Percentiles rank a stretch among this genome's conserved stretches.
phyloP scores from a whole-genome alignment of 805 yeast species.

The Jamesozyma rosinii region DNA sequence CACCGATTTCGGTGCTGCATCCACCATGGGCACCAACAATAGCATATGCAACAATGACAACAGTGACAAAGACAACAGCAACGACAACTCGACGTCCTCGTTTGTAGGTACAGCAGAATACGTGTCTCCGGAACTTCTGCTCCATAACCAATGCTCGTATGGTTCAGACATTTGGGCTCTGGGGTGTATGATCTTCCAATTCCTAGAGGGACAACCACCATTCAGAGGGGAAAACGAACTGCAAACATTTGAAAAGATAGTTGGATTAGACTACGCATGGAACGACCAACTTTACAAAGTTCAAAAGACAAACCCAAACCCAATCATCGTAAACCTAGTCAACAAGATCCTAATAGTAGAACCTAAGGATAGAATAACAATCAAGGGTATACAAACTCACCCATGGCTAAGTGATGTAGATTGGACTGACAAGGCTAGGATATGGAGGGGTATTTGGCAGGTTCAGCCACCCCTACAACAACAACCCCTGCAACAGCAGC shows the following conservation, averaged over 20 bases:
- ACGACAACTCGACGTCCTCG: conserved; percentile 39
- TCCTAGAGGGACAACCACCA: conserved; percentile 78
- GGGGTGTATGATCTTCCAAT: conserved; percentile 80
- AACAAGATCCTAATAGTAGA: conserved; percentile 57
- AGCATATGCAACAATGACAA: conserved; percentile 13
- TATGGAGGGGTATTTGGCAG: conserved; percentile 78
- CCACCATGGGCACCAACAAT: conserved; percentile 29
- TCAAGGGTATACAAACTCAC: conserved; percentile 52
- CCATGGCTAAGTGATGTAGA: conserved; percentile 60
- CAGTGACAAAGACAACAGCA: conserved; percentile 14
- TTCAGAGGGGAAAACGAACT: conserved; percentile 81
- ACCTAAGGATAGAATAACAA: conserved; percentile 55
- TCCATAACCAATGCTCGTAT: conserved; percentile 70
- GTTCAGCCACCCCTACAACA: conserved; percentile 17
- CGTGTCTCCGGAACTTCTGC: conserved; percentile 83
- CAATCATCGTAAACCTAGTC: conserved; percentile 55
- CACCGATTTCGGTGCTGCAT: conserved; percentile 97
- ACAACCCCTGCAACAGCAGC: background rate
- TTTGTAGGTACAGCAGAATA: conserved; percentile 98
- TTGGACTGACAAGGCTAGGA: conserved; percentile 53
- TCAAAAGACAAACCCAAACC: conserved; percentile 35
- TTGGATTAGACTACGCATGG: conserved; percentile 62
- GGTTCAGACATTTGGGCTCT: conserved; percentile 89
- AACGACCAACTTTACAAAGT: conserved; percentile 23
- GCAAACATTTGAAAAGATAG: conserved; percentile 81